Base-by-base conservation (phyloP, 257 asterid species). In the Cordia subcordata region DNA sequence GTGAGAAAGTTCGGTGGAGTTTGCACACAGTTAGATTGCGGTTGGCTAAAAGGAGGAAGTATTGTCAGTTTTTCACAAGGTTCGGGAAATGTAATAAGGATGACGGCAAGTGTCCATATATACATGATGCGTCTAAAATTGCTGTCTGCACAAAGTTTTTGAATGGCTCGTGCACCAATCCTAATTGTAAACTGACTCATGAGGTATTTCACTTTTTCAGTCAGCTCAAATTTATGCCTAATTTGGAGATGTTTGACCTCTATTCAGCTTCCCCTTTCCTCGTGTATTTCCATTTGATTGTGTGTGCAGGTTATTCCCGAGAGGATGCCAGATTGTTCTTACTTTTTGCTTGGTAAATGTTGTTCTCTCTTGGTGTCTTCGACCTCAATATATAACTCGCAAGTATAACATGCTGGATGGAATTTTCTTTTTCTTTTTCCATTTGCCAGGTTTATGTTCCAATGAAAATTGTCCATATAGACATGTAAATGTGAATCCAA, bases 321-420 rank as follows among this genome's bases (percentile, higher is more conserved):
- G 79, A 82, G 97, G 77, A 93, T 93, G 99, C 89, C 85, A 79
- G 99, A 89, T 71, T 93, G 99, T 74, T 86, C 96, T 19, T 93
- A 86, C 71, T 93, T 86, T 75, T 69, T 89, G 72, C 92, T 82
- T 85, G 96, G 99, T 93, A 61, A 58, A 70, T 39, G 53, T 59
- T 65, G 14, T 55, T 40, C 55, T 56, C 58, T 75, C 53, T 39
- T 53, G 38, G 57, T 21, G 1, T 55, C 46, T 61, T 62, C 50
- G 47, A 11, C 56, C 46, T 52, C 32, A 52, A 53, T 33, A 60
- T 22, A 49, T 18, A 47, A 17, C 9, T 40, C 13, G 38, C 57
- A 15, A 62, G 13, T 63, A 83, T 79, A 52, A 78, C 63, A 27
- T 27, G 35, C 35, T 27, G 35, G 35, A 27, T 42, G 47, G 15